Conservation (phyloP, 768 basidiomycete genomes). For the Boletus sensibilis region DNA sequence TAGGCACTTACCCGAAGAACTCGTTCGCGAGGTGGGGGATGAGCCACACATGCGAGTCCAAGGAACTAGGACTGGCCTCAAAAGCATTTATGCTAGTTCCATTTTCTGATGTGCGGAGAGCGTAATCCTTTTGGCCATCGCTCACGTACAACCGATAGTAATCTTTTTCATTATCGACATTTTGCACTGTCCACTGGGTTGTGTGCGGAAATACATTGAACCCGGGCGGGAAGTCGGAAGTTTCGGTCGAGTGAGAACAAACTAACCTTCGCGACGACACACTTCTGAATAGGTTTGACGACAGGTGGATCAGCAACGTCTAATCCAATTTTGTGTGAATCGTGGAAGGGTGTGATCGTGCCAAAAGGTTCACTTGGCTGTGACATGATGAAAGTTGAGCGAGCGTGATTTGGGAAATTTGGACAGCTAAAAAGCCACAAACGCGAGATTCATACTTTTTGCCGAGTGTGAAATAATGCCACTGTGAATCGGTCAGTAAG, state of each 20-base stretch:
- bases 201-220: neutral
- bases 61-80: neutral
- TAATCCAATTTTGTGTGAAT: neutral
- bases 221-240: neutral
- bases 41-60: conserved; percentile 4
- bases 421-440: neutral
- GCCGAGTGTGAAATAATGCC: too few relatives aligned
- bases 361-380: neutral
- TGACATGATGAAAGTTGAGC: neutral
- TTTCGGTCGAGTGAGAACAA: neutral
- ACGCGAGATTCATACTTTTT: neutral
- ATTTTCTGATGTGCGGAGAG: neutral
- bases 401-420: neutral
- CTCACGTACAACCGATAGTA: conserved; percentile 1
- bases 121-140: neutral
- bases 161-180: neutral
- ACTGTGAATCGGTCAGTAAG: neutral
- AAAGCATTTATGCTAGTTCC: neutral
- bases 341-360: neutral
- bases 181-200: conserved; percentile 6
- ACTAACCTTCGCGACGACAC: neutral
- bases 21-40: neutral
- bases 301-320: neutral
- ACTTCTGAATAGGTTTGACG: neutral
- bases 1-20: neutral